Evolutionary conservation across 2,329 filamentous ascomycete genomes (phyloP).

Genomic region (Fusarium pininemorale): DNA sequence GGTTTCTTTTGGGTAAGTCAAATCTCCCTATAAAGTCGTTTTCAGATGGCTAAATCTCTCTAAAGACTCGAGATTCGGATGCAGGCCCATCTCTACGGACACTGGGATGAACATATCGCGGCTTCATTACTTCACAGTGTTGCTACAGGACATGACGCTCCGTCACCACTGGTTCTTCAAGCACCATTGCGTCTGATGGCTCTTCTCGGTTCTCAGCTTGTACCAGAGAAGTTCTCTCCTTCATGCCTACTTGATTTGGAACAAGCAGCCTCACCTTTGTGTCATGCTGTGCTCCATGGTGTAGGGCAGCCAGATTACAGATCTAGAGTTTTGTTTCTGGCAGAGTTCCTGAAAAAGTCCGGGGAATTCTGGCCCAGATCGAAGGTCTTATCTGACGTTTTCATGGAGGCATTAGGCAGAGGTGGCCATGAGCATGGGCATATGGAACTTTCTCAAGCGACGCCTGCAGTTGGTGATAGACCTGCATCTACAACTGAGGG

Average conservation of each 20-base stretch:
- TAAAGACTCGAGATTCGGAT: constrained; percentile 37
- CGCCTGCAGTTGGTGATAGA: neutral
- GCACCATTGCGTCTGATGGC: constrained; percentile 25
- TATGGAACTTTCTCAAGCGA: neutral
- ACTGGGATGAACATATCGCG: neutral
- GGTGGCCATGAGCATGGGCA: neutral
- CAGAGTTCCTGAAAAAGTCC: constrained; percentile 18
- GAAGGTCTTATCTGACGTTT: neutral
- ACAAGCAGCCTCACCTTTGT: constrained; percentile 14
- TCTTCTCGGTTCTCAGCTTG: constrained; percentile 26
- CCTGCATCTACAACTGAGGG: neutral
- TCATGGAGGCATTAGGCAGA: neutral
- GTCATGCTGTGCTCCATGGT: constrained; percentile 8
- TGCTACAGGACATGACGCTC: neutral
- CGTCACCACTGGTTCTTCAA: constrained; percentile 19
- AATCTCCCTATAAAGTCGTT: neutral
- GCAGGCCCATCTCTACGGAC: neutral
- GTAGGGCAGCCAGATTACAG: neutral
- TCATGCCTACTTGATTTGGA: constrained; percentile 34
- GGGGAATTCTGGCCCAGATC: constrained; percentile 35
- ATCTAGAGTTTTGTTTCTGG: constrained; percentile 21
- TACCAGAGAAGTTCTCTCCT: constrained; percentile 35
- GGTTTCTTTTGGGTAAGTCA: constrained; percentile 36
- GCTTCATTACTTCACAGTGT: neutral
- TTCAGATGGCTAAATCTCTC: neutral